These are phyloP conservation scores for Scutellaria minor DNA, from an alignment of 257 asterid genomes.

Conservation along the genomic window DNA sequence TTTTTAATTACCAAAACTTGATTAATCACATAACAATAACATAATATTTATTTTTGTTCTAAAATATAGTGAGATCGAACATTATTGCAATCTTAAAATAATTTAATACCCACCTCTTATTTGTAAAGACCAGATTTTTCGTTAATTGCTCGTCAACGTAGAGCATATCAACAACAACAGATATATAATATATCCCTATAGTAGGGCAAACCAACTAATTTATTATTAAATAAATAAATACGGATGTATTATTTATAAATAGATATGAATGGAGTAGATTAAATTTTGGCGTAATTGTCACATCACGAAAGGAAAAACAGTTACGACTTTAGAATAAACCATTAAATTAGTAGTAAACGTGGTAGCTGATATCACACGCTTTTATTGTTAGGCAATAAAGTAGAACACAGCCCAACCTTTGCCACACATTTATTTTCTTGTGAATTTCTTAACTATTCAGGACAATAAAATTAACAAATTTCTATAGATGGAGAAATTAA, in stretches of 20 bases:
- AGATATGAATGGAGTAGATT: constrained; percentile 27
- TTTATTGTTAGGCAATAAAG: constrained; percentile 21
- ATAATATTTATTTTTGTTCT: background rate
- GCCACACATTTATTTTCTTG: constrained; percentile 5
- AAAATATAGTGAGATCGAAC: background rate
- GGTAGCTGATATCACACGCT: constrained; percentile 19
- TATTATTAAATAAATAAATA: background rate
- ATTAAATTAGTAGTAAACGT: constrained; percentile 22
- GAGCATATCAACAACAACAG: no score
- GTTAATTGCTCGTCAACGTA: no score
- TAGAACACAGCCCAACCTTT: background rate
- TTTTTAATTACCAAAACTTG: no score
- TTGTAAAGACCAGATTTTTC: no score
- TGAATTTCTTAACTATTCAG: background rate
- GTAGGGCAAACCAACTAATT: background rate
- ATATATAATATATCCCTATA: no score
- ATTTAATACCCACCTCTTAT: no score
- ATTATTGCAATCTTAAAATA: background rate
- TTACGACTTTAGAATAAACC: background rate
- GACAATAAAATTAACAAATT: background rate
- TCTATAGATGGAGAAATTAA: background rate
- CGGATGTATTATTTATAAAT: background rate
- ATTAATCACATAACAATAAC: background rate
- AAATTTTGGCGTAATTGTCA: background rate
- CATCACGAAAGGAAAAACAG: background rate